A percentile compares a stretch with the other conserved stretches of the same genome.
Conservation (phyloP, 768 basidiomycete species). For the Obba rivulosa region DNA sequence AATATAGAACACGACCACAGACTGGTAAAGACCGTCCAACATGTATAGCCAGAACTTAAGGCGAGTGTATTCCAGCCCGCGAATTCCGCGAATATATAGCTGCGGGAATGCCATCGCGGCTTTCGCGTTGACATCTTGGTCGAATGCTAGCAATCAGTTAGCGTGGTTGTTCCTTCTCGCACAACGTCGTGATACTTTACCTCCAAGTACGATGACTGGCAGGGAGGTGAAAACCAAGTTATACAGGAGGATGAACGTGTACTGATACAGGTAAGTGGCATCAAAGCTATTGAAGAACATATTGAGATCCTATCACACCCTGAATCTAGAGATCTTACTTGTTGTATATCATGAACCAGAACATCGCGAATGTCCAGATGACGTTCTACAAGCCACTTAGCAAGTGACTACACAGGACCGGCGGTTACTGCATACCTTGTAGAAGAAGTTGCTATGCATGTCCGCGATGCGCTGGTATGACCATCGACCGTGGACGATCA, state of each 20-base stretch:
- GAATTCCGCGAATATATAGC: slow-evolving; percentile 92
- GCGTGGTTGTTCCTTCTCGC: too few relatives aligned
- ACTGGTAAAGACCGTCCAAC: slow-evolving; percentile 92
- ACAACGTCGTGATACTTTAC: slow-evolving; percentile 34
- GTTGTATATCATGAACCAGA: slow-evolving; percentile 92
- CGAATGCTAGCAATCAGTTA: slow-evolving; percentile 47
- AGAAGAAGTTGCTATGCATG: slow-evolving; percentile 98
- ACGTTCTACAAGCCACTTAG: slow-evolving; percentile 53
- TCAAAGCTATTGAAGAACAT: slow-evolving; percentile 59
- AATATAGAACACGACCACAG: slow-evolving; percentile 79
- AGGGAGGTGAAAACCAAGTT: slow-evolving; percentile 92
- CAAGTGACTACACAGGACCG: slow-evolving; percentile 5
- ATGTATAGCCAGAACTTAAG: slow-evolving; percentile 93
- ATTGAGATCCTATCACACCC: neutral
- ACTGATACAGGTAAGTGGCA: slow-evolving; percentile 91
- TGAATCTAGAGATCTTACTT: slow-evolving; percentile 42
- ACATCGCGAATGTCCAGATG: slow-evolving; percentile 89
- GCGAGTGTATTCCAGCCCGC: slow-evolving; percentile 89
- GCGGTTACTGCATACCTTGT: slow-evolving; percentile 62
- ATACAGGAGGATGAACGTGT: slow-evolving; percentile 88
- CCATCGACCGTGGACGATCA: slow-evolving; percentile 95
- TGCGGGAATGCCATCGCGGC: slow-evolving; percentile 91
- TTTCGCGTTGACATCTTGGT: slow-evolving; percentile 89
- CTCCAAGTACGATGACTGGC: slow-evolving; percentile 87
- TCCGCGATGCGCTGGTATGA: slow-evolving; percentile 94